Evolutionary conservation across 352 stramenopile genomes (phyloP).

Genomic region (Thalassiosira livingstoniorum): DNA sequence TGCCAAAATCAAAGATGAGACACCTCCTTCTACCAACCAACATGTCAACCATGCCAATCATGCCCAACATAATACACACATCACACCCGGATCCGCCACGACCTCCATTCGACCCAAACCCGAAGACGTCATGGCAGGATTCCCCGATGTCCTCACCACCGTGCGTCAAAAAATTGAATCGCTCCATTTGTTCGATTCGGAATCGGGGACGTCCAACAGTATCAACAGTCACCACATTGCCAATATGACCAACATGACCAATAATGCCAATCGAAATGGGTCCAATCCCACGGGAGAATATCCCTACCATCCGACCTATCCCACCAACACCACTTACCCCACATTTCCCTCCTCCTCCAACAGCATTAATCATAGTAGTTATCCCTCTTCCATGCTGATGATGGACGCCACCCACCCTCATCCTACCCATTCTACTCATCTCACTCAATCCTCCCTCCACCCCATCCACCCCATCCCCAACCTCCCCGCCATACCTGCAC

Average conservation of each 20-base stretch:
- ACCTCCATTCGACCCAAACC: slow-evolving; percentile 16
- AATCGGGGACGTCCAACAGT: slow-evolving; percentile 16
- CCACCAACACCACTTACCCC: not conserved
- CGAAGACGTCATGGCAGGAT: slow-evolving; percentile 46
- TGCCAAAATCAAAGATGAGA: slow-evolving; percentile 18
- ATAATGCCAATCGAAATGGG: not conserved
- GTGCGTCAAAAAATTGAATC: slow-evolving; percentile 85
- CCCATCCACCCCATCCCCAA: no score
- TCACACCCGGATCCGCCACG: not conserved
- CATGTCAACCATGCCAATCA: slow-evolving; percentile 2
- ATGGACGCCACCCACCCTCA: slow-evolving; percentile 17
- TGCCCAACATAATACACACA: not conserved
- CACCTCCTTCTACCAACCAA: slow-evolving; percentile 13
- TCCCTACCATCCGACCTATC: slow-evolving; percentile 3
- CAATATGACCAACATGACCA: not conserved
- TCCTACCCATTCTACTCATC: slow-evolving; percentile 5
- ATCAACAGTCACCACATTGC: not conserved
- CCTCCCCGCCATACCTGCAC: not conserved
- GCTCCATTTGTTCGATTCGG: slow-evolving; percentile 76
- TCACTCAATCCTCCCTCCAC: no score
- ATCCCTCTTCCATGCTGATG: slow-evolving; percentile 60
- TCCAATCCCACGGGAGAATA: slow-evolving; percentile 5
- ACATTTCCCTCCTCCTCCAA: slow-evolving; percentile 9
- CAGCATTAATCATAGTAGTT: slow-evolving; percentile 1
- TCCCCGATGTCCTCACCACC: slow-evolving; percentile 78